phyloP scores from a whole-genome alignment of 2,329 filamentous ascomycete genomes.

The Aspergillus caelatus region DNA sequence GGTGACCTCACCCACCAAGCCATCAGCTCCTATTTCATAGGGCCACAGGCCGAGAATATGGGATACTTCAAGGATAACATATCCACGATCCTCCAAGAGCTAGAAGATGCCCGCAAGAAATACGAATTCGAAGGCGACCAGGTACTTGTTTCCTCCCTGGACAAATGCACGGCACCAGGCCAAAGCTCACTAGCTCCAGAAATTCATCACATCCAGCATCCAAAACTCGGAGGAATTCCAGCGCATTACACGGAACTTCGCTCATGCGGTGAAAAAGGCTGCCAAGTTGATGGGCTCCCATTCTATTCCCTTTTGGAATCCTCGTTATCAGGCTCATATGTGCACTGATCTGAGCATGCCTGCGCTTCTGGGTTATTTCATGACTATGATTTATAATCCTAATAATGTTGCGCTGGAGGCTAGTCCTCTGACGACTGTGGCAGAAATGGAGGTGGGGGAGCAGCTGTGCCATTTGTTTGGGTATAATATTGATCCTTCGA shows the following conservation, averaged over 20 bases:
- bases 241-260: constrained; percentile 37
- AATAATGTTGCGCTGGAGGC: constrained; percentile 54
- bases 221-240: constrained; percentile 13
- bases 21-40: constrained; percentile 14
- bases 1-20: constrained; percentile 8
- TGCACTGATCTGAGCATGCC: constrained; percentile 48
- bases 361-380: constrained; percentile 50
- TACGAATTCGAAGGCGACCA: constrained; percentile 8
- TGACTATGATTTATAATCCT: constrained; percentile 55
- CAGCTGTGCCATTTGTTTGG: constrained; percentile 52
- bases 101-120: constrained; percentile 33
- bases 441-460: constrained; percentile 50
- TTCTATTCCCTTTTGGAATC: constrained; percentile 49
- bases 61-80: constrained; percentile 45
- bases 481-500: constrained; percentile 39
- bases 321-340: constrained; percentile 54
- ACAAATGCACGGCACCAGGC: no score
- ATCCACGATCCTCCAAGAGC: constrained; percentile 42
- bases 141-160: background rate
- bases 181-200: background rate
- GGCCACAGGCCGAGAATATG: constrained; percentile 34
- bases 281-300: constrained; percentile 45
- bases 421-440: constrained; percentile 48
- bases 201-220: constrained; percentile 14
- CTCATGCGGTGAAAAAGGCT: constrained; percentile 38